These are phyloP conservation scores for Mycocentrospora acerina DNA, from an alignment of 2,329 filamentous ascomycete species.

Conservation along the genomic window DNA sequence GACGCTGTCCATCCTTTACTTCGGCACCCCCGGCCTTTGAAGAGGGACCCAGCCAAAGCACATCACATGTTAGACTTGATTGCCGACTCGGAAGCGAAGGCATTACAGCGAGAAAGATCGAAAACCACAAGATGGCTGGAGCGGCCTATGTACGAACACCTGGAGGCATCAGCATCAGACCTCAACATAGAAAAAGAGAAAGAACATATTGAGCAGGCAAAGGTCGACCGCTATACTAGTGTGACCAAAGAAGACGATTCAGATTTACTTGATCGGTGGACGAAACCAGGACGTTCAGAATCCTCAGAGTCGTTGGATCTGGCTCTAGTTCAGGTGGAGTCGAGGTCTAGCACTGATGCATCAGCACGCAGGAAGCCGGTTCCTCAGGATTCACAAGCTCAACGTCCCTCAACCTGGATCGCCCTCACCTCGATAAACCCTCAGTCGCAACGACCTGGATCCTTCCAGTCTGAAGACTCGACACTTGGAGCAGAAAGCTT, in stretches of 20 bases:
- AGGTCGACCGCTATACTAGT: not conserved
- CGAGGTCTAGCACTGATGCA: slow-evolving; percentile 14
- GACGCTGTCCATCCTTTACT: slow-evolving; percentile 26
- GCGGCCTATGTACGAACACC: slow-evolving; percentile 25
- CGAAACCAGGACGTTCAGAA: slow-evolving; percentile 17
- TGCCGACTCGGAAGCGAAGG: slow-evolving; percentile 23
- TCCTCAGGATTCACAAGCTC: too few species aligned
- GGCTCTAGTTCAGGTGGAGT: slow-evolving; percentile 11
- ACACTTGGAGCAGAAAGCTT: slow-evolving; percentile 14
- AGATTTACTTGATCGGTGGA: slow-evolving; percentile 12
- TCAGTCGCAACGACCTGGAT: slow-evolving; percentile 10
- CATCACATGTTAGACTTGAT: slow-evolving; percentile 29
- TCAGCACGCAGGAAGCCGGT: slow-evolving; percentile 17
- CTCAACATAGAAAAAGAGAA: slow-evolving; percentile 11
- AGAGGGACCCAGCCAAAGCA: slow-evolving; percentile 28
- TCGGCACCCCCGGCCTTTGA: slow-evolving; percentile 27
- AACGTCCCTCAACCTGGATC: too few species aligned
- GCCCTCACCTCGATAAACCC: too few species aligned
- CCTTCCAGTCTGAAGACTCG: slow-evolving; percentile 14
- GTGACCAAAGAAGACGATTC: too few species aligned
- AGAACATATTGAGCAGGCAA: not conserved
- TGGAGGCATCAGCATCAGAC: slow-evolving; percentile 18
- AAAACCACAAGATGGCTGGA: slow-evolving; percentile 31
- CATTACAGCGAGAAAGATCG: slow-evolving; percentile 24
- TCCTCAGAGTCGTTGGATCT: slow-evolving; percentile 19